Conservation (phyloP, 495 filamentous ascomycete genomes). For the Tuber indicum region DNA sequence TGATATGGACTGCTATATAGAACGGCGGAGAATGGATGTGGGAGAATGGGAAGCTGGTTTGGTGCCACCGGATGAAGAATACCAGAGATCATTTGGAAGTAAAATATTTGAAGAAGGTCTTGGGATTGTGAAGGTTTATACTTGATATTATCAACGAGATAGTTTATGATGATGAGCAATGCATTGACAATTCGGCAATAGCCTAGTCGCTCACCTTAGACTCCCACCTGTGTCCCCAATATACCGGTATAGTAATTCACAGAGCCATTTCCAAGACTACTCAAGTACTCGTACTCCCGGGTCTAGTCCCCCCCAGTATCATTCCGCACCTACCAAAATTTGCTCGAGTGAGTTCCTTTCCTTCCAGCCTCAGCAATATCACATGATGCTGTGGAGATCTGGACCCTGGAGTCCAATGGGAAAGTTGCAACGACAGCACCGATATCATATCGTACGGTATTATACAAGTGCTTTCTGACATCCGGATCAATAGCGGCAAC, state of each 20-base stretch:
- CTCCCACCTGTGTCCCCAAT: background rate
- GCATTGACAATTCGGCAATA: background rate
- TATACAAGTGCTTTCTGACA: background rate
- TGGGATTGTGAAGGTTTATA: constrained; percentile 4
- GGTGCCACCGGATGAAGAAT: constrained; percentile 79
- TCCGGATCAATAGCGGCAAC: background rate
- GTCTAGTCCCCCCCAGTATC: background rate
- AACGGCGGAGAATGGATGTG: constrained; percentile 79
- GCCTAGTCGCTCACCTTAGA: background rate
- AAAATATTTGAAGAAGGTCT: constrained; percentile 46
- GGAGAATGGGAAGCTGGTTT: constrained; percentile 55
- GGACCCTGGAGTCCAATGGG: background rate
- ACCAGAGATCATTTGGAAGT: constrained; percentile 74
- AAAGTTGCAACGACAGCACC: background rate
- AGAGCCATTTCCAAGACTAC: background rate
- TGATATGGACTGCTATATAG: constrained; percentile 44
- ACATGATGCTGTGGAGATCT: background rate
- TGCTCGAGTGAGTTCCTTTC: background rate
- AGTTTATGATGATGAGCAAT: background rate
- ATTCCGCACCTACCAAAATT: background rate
- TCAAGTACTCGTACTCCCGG: too few species aligned
- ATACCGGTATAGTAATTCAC: too few species aligned
- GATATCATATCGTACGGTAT: too few species aligned
- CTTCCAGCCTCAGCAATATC: background rate
- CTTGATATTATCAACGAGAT: background rate